Evolutionary conservation across 805 yeast genomes (phyloP).

Genomic region (Candida montana): DNA sequence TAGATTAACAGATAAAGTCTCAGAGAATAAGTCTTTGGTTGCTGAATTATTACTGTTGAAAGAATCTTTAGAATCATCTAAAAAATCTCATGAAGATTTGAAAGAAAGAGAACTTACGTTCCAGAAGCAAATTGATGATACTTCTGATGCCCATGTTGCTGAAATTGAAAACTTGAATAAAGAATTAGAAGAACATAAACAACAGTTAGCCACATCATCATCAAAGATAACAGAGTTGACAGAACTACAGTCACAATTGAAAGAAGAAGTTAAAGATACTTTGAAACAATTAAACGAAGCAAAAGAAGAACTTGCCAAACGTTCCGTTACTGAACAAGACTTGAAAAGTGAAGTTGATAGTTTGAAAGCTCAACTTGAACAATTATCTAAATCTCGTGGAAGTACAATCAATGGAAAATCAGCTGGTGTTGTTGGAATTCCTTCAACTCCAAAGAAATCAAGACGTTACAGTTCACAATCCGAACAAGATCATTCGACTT

Average conservation of each 20-base stretch:
- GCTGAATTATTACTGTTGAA: conserved; percentile 52
- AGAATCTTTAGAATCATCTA: conserved; percentile 47
- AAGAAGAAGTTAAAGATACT: conserved; percentile 55
- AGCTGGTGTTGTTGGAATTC: conserved; percentile 28
- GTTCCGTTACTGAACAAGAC: conserved; percentile 61
- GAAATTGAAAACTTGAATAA: conserved; percentile 46
- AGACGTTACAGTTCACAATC: conserved; percentile 34
- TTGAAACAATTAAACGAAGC: conserved; percentile 58
- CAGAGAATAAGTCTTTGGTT: conserved; percentile 71
- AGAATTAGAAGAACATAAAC: conserved; percentile 49
- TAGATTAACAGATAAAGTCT: conserved; percentile 68
- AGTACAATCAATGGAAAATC: conserved; percentile 16
- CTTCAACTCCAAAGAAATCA: conserved; percentile 25
- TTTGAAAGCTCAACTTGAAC: conserved; percentile 29
- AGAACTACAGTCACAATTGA: conserved; percentile 55
- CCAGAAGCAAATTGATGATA: conserved; percentile 38
- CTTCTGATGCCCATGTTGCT: conserved; percentile 42
- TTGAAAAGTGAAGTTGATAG: conserved; percentile 45
- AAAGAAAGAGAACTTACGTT: conserved; percentile 52
- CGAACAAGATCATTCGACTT: conserved; percentile 22
- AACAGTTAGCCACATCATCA: conserved; percentile 53
- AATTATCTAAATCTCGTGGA: conserved; percentile 25
- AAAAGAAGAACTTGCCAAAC: conserved; percentile 50
- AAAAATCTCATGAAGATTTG: conserved; percentile 46
- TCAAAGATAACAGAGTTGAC: conserved; percentile 55